Percentiles rank a stretch among this genome's conserved stretches.
Conservation (phyloP, 2,329 filamentous ascomycete species). For the Tothia fuscella region DNA sequence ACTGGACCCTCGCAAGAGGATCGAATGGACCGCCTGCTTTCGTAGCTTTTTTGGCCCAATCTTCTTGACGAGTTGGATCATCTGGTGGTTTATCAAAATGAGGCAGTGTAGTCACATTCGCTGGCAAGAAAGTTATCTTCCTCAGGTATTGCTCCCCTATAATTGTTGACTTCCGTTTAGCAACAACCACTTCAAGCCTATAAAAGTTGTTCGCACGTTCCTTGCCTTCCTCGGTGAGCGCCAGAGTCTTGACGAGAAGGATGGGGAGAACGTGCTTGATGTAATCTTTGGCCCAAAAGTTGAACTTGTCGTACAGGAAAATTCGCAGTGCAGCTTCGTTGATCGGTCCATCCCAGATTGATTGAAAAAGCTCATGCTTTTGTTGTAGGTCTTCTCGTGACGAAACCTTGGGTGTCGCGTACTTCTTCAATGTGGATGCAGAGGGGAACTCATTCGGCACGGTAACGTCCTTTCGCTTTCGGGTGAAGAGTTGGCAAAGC, state of each 20-base stretch:
- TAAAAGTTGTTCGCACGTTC: constrained; percentile 17
- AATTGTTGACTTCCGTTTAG: constrained; percentile 15
- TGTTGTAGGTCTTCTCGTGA: constrained; percentile 20
- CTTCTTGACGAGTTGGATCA: constrained; percentile 16
- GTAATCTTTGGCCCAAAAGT: constrained; percentile 26
- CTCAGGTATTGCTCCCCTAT: constrained; percentile 16
- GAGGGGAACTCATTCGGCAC: constrained; percentile 18
- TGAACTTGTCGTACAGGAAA: constrained; percentile 24
- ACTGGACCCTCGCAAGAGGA: constrained; percentile 22
- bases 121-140: constrained; percentile 27
- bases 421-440: constrained; percentile 23
- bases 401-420: constrained; percentile 25
- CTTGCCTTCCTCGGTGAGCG: constrained; percentile 13
- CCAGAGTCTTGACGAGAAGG: constrained; percentile 20
- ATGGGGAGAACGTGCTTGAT: constrained; percentile 28
- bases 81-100: constrained; percentile 14
- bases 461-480: constrained; percentile 10
- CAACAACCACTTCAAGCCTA: constrained; percentile 21
- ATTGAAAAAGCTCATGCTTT: constrained; percentile 19
- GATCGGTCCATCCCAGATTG: constrained; percentile 19
- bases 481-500: constrained; percentile 15
- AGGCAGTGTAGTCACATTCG: constrained; percentile 18
- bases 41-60: constrained; percentile 19
- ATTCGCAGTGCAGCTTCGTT: constrained; percentile 22
- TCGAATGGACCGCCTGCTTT: constrained; percentile 23